A percentile compares a stretch with the other conserved stretches of the same genome.
Evolutionary conservation across 2,329 filamentous ascomycete species (phyloP).

Genomic region (Aspergillus sp.): DNA sequence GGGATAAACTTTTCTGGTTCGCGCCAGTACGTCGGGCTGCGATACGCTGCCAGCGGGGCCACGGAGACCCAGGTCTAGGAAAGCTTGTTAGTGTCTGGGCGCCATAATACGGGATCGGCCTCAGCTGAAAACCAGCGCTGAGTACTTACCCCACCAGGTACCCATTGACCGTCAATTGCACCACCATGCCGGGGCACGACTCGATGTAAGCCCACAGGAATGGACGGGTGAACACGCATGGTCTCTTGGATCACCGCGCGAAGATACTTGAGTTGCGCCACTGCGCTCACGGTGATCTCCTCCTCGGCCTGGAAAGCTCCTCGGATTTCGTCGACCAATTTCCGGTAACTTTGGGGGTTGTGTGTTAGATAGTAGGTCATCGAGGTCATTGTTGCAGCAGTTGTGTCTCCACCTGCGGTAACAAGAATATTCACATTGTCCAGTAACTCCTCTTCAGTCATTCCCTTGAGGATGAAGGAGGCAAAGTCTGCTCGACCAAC

Average conservation of each 20-base stretch:
- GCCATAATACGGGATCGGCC: too few species aligned
- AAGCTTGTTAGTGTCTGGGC: conserved; percentile 23
- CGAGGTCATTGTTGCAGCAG: conserved; percentile 38
- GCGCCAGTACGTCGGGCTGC: conserved; percentile 37
- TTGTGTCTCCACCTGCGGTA: conserved; percentile 40
- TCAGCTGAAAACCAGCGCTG: too few species aligned
- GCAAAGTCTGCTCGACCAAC: too few species aligned
- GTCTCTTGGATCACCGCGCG: conserved; percentile 35
- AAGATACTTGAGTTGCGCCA: conserved; percentile 30
- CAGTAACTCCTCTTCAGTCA: conserved; percentile 7
- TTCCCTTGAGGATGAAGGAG: neutral
- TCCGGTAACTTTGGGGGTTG: conserved; percentile 25
- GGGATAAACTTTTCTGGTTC: conserved; percentile 39
- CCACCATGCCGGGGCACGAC: neutral
- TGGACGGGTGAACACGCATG: conserved; percentile 34
- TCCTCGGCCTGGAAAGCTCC: conserved; percentile 24
- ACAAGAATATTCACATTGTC: conserved; percentile 15
- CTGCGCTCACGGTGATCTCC: conserved; percentile 30
- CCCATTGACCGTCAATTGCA: conserved; percentile 2
- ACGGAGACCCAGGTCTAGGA: conserved; percentile 24
- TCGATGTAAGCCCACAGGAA: conserved; percentile 9
- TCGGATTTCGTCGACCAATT: conserved; percentile 34
- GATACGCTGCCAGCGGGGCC: conserved; percentile 38
- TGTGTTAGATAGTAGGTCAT: conserved; percentile 35
- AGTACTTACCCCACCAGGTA: conserved; percentile 1